Evolutionary conservation across 2,329 filamentous ascomycete genomes (phyloP).

Genomic region (Fusarium aywerte): DNA sequence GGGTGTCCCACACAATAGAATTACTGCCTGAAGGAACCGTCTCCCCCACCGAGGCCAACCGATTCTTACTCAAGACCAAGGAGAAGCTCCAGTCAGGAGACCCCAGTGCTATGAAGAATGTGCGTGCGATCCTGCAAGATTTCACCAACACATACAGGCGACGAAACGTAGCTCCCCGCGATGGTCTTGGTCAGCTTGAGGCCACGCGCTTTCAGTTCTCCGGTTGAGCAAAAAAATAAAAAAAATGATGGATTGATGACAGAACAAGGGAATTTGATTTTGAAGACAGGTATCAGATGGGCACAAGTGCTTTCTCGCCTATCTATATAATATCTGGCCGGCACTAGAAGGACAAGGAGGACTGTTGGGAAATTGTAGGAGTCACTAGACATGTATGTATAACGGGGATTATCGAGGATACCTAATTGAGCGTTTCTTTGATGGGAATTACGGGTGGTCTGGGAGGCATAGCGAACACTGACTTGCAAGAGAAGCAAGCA

Average conservation of each 20-base stretch:
- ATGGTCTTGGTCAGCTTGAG: conserved; percentile 88
- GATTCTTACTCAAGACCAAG: conserved; percentile 82
- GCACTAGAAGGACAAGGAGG: conserved; percentile 13
- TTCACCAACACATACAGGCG: conserved; percentile 95
- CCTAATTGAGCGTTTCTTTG: conserved; percentile 37
- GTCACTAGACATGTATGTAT: conserved; percentile 30
- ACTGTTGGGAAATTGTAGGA: conserved; percentile 22
- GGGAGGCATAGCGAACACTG: conserved; percentile 27
- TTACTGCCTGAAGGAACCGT: conserved; percentile 87
- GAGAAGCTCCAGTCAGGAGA: conserved; percentile 78
- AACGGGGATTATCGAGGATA: conserved; percentile 39
- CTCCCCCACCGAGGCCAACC: conserved; percentile 80
- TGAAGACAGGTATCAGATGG: not conserved
- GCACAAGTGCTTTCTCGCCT: not conserved
- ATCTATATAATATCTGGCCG: conserved; percentile 13
- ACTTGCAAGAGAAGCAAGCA: conserved; percentile 22
- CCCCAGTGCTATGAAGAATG: conserved; percentile 72
- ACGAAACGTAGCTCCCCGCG: conserved; percentile 92
- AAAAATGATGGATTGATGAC: not conserved
- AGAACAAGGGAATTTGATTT: not conserved
- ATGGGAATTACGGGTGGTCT: conserved; percentile 25
- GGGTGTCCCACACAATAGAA: conserved; percentile 85
- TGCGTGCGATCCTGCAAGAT: conserved; percentile 88
- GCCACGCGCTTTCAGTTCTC: conserved; percentile 86
- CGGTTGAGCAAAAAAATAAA: conserved; percentile 46